Conservation (phyloP, 1,284 basidiomycete genomes). For the Leccinum fallax region DNA sequence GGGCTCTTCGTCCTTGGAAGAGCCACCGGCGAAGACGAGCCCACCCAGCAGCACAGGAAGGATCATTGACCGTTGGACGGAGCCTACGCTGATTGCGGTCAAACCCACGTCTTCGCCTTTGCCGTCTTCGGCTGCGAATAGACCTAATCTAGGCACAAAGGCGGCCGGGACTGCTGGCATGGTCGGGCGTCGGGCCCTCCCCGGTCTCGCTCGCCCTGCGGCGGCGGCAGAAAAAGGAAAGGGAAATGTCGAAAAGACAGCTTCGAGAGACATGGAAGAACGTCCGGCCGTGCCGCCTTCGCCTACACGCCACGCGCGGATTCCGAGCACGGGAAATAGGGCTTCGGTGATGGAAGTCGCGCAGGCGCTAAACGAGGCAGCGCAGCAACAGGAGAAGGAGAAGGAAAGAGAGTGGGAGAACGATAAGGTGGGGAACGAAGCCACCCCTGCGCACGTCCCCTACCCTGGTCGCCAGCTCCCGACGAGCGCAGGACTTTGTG, state of each 20-base stretch:
- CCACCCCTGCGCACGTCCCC: not conserved
- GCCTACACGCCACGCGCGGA: constrained; percentile 48
- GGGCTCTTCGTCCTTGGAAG: not conserved
- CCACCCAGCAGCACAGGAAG: constrained; percentile 11
- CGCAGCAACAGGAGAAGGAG: constrained; percentile 12
- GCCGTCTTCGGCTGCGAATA: not conserved
- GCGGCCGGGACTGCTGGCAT: constrained; percentile 20
- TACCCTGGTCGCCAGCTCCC: not conserved
- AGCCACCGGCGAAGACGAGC: constrained; percentile 7
- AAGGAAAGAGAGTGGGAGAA: not conserved
- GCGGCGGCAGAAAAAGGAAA: constrained; percentile 8
- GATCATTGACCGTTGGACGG: constrained; percentile 38
- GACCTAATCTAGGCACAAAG: constrained; percentile 7
- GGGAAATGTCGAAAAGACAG: constrained; percentile 1
- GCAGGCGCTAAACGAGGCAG: constrained; percentile 53
- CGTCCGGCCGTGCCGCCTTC: constrained; percentile 21
- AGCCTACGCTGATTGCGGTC: constrained; percentile 37
- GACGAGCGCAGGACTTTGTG: constrained; percentile 10
- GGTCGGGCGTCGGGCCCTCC: constrained; percentile 42
- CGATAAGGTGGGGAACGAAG: not conserved
- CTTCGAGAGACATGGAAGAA: constrained; percentile 17
- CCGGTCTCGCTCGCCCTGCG: constrained; percentile 36
- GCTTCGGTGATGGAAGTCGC: constrained; percentile 79
- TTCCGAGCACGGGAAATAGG: constrained; percentile 67
- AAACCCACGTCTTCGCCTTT: constrained; percentile 19